Evolutionary conservation across 257 asterid genomes (phyloP), one percentile per base, ranked within the genome.

Genomic region (Perilla frutescens): DNA sequence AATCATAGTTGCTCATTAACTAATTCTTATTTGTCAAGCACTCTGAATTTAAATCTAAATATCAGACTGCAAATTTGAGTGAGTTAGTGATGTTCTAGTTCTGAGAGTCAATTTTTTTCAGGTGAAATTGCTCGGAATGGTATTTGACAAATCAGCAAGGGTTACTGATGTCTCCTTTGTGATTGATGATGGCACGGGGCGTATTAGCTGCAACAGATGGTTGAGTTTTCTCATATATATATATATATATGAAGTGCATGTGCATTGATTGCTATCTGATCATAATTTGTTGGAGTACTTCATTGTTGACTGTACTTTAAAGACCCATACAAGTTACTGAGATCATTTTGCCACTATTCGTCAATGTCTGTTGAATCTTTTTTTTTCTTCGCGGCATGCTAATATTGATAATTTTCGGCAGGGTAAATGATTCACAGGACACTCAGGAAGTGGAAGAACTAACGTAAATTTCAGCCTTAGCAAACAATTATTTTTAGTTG

Each of bases 111-210:
- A 15, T 51, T n/a, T 39, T 48, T 44, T 74, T 20, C 76, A 93
- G 98, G 97, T 94, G 75, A 89, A 84, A 82, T 47, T 90, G 82
- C 73, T 95, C 7, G 98, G 99, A 49, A 84, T 91, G 93, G 83
- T 82, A 36, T 88, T 56, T 50, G 76, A 91, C 20, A 92, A 84
- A 77, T 66, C 89, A 4, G 86, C 68, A 32, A 86, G 87, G 84
- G 83, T 75, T 7, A 87, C 96, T 3, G 94, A 88, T 82, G 90
- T 79, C 32, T 74, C 89, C 1, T 95, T 95, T 50, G 79, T 73
- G 51, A 74, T 95, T 36, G 98, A 95, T 81, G 99, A 95, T 82
- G 97, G 96, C 62, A 90, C 99, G 0, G 98, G 96, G 26, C 96
- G 98, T 6, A 82, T 92, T 68, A 83, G 78, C 26, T 91, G 99